Evolutionary conservation across 257 asterid species (phyloP), one percentile per base, ranked within the genome.

Genomic region (Nemophila menziesii): DNA sequence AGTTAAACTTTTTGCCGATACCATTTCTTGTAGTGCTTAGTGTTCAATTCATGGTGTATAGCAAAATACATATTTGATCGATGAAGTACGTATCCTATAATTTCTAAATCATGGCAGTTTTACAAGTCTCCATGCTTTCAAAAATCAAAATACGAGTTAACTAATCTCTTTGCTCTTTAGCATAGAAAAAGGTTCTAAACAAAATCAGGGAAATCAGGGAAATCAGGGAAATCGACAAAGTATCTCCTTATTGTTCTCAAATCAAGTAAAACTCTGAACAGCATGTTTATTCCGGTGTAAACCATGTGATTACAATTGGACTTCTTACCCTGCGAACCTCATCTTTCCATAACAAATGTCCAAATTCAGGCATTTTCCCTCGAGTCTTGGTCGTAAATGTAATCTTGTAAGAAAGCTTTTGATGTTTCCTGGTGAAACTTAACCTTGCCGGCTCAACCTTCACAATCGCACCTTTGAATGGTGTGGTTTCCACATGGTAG

Each of bases 301-400:
- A 65, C 94, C 94, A 84, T 46, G 96, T 80, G 45, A 90, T 55
- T 2, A 63, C 80, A 43, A 85, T 65, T 0, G 96, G 89, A 56
- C 96, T 90, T 68, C 94, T 84, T 10, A 85, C 98, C 34, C 12
- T 74, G 33, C 81, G 93, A 42, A 44, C 55, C 51, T 69, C 77
- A 62, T 75, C 74, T 63, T 71, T 79, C 96, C 94, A 90, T 24
- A 65, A 16, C 36, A 81, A 39, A 0, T 77, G 61, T 42, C 94
- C 99, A 39, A 74, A 85, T 57, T 85, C 93, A 0, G 94, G 93
- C 0, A 47, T 66, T 8, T 69, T 46, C 49, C 63, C 86, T 39
- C 64, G 44, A 15, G 68, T 39, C 43, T 22, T 77, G 11, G 68
- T 55, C 1, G 57, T 53, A 48, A 90, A 77, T 0, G 71, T 73